Conservation (phyloP, 2,329 filamentous ascomycete species). For the Aspergillus versicolor region DNA sequence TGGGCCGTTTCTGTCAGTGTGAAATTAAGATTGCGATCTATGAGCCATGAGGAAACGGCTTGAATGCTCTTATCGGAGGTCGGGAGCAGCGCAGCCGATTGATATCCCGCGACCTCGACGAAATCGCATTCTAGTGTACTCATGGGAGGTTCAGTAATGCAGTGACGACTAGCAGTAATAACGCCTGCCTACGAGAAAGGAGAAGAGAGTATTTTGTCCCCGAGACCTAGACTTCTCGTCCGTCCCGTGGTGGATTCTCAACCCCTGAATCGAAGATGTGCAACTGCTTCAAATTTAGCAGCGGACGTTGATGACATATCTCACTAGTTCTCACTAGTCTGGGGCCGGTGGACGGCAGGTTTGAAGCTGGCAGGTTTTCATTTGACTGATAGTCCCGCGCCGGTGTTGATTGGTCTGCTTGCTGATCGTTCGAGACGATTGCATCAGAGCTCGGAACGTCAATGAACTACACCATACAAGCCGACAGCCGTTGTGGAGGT, state of each 20-base stretch:
- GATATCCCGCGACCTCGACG: neutral
- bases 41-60: neutral
- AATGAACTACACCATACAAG: neutral
- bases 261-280: slow-evolving; percentile 14
- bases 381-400: neutral
- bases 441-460: neutral
- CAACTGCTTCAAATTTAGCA: slow-evolving; percentile 10
- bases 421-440: slow-evolving; percentile 4
- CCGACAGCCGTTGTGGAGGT: neutral
- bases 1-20: slow-evolving; percentile 9
- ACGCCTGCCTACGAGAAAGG: neutral
- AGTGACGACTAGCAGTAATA: neutral
- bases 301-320: slow-evolving; percentile 13
- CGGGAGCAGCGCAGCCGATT: neutral
- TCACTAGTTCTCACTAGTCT: slow-evolving; percentile 15
- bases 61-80: neutral
- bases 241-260: slow-evolving; percentile 8
- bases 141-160: neutral
- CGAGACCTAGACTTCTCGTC: neutral
- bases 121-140: neutral
- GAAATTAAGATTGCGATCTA: slow-evolving; percentile 3
- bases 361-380: neutral
- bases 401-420: slow-evolving; percentile 6
- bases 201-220: neutral
- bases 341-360: neutral